phyloP scores from a whole-genome alignment of 306 rosid species.

The Clitoria ternatea region DNA sequence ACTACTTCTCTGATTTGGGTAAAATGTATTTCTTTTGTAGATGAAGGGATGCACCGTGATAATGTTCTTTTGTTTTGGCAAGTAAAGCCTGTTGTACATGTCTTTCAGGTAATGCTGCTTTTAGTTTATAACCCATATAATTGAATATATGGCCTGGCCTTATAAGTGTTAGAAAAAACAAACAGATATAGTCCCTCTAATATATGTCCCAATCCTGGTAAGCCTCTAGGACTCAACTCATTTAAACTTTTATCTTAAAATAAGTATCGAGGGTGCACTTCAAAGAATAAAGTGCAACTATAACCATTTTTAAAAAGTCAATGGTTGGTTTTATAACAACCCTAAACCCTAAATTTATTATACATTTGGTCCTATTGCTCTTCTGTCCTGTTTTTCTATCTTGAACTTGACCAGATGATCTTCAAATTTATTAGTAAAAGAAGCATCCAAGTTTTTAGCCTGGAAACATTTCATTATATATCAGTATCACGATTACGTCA shows the following conservation, averaged over 20 bases:
- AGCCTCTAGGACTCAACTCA: too few relatives aligned
- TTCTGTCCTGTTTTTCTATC: background rate
- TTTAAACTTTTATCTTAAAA: too few relatives aligned
- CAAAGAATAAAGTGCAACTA: background rate
- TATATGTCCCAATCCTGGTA: too few relatives aligned
- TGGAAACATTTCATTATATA: background rate
- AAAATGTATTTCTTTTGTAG: slow-evolving; percentile 33
- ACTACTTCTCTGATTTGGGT: slow-evolving; percentile 18
- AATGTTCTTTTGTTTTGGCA: slow-evolving; percentile 95
- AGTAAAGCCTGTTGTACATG: slow-evolving; percentile 89
- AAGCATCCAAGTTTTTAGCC: background rate
- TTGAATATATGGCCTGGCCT: too few relatives aligned
- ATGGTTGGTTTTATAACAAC: too few relatives aligned
- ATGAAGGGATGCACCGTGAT: slow-evolving; percentile 64
- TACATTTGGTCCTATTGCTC: too few relatives aligned
- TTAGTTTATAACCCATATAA: too few relatives aligned
- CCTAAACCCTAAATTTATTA: too few relatives aligned
- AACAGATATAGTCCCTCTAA: too few relatives aligned
- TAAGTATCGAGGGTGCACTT: background rate
- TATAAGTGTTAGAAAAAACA: too few relatives aligned
- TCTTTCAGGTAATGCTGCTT: slow-evolving; percentile 75
- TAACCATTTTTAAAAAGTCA: background rate
- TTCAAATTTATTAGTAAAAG: background rate
- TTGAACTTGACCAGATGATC: slow-evolving; percentile 1
- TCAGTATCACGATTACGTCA: background rate